These are phyloP conservation scores for Psilocybe sp. DNA, from an alignment of 768 basidiomycete genomes.

Conservation along the genomic window DNA sequence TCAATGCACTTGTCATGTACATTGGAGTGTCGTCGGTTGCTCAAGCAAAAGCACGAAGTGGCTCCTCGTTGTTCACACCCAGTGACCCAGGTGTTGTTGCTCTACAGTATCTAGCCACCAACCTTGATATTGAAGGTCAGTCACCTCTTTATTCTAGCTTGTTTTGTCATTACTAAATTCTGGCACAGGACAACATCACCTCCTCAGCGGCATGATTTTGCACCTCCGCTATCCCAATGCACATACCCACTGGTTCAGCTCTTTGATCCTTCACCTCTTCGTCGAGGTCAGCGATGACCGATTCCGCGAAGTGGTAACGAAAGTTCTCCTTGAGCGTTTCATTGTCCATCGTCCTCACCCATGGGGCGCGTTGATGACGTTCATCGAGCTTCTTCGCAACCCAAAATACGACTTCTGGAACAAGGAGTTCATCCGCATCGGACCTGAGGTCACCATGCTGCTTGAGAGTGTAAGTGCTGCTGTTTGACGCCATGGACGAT, in stretches of 20 bases:
- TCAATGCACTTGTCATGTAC: slow-evolving; percentile 95
- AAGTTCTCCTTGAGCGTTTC: slow-evolving; percentile 90
- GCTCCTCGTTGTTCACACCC: slow-evolving; percentile 75
- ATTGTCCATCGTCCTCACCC: slow-evolving; percentile 94
- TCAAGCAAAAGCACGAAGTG: slow-evolving; percentile 82
- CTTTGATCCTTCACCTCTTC: slow-evolving; percentile 86
- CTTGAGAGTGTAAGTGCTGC: slow-evolving; percentile 70
- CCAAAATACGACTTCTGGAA: slow-evolving; percentile 89
- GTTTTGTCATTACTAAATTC: slow-evolving; percentile 4
- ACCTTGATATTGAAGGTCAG: slow-evolving; percentile 90
- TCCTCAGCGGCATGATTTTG: slow-evolving; percentile 88
- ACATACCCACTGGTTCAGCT: slow-evolving; percentile 98
- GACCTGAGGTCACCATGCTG: slow-evolving; percentile 82
- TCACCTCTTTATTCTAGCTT: slow-evolving; percentile 3
- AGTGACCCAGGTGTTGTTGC: slow-evolving; percentile 84
- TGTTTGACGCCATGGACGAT: background rate
- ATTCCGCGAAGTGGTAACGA: slow-evolving; percentile 81
- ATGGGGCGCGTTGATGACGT: slow-evolving; percentile 92
- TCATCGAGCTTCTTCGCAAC: slow-evolving; percentile 91
- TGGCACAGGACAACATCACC: slow-evolving; percentile 84
- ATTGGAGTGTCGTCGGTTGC: slow-evolving; percentile 92
- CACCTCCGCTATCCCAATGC: slow-evolving; percentile 98
- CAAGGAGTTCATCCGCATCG: slow-evolving; percentile 81
- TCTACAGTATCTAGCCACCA: slow-evolving; percentile 77
- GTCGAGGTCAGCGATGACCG: slow-evolving; percentile 71